Conservation (phyloP, 179 eudicot genomes). For the Beta macrorhiza region DNA sequence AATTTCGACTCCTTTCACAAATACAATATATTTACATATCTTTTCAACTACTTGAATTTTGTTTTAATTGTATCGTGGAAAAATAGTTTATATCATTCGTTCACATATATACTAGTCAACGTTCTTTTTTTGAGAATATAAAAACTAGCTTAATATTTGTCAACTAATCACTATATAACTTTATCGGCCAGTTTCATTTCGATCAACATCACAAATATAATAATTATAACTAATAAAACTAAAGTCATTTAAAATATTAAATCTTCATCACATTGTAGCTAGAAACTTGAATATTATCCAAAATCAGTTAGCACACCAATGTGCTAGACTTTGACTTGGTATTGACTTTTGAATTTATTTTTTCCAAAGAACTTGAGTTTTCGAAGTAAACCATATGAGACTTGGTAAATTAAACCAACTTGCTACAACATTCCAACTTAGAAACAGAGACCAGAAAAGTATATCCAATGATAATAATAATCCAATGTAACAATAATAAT, state of each 20-base stretch:
- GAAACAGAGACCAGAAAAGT: not conserved
- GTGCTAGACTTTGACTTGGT: slow-evolving; percentile 16
- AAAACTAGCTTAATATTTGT: too few relatives aligned
- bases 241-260: not conserved
- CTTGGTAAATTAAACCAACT: not conserved
- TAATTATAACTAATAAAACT: not conserved
- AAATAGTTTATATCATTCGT: too few relatives aligned
- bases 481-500: not conserved
- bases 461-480: not conserved
- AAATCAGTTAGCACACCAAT: slow-evolving; percentile 5
- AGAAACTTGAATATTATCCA: not conserved
- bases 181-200: too few relatives aligned
- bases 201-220: not conserved
- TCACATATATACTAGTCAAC: too few relatives aligned
- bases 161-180: too few relatives aligned
- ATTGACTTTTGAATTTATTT: slow-evolving; percentile 12
- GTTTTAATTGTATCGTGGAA: too few relatives aligned
- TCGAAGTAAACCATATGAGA: not conserved
- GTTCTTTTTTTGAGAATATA: too few relatives aligned
- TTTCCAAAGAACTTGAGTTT: not conserved
- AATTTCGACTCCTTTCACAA: not conserved
- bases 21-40: too few relatives aligned
- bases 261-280: slow-evolving; percentile 18
- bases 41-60: too few relatives aligned
- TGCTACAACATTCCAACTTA: not conserved